phyloP scores from a whole-genome alignment of 2,329 filamentous ascomycete genomes.

The Metarhizium guizhouense region DNA sequence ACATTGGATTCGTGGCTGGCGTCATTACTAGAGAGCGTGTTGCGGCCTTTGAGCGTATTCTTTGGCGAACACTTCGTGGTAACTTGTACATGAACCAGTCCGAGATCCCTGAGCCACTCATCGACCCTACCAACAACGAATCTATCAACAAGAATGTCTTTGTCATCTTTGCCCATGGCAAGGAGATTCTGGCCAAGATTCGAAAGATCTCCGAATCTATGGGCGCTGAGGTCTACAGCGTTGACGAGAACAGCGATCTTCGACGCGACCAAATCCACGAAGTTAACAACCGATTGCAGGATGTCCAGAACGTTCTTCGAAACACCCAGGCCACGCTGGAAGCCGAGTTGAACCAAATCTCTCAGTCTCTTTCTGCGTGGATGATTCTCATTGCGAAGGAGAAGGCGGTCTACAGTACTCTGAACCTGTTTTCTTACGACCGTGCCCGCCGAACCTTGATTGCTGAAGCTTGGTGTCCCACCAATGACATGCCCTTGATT shows the following conservation, averaged over 20 bases:
- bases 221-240: constrained; percentile 89
- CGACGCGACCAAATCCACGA: constrained; percentile 94
- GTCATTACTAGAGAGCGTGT: constrained; percentile 91
- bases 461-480: constrained; percentile 95
- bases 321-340: constrained; percentile 94
- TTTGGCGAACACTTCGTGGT: constrained; percentile 93
- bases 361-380: constrained; percentile 87
- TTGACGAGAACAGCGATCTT: constrained; percentile 95
- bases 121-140: constrained; percentile 90
- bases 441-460: constrained; percentile 92
- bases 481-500: constrained; percentile 79
- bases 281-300: constrained; percentile 86
- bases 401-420: constrained; percentile 91
- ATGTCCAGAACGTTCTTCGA: constrained; percentile 82
- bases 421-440: constrained; percentile 96
- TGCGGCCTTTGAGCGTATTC: constrained; percentile 89
- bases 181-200: constrained; percentile 97
- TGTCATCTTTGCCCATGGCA: constrained; percentile 97
- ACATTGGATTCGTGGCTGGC: constrained; percentile 96
- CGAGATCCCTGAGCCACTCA: constrained; percentile 87
- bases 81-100: constrained; percentile 99
- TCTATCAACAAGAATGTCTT: constrained; percentile 95
- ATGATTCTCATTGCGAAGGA: constrained; percentile 98
- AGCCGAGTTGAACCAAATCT: constrained; percentile 88
- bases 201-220: constrained; percentile 98